Evolutionary conservation across 345 rosid species (phyloP), one percentile per base, ranked within the genome.

Genomic region (Eucalyptus sp.): DNA sequence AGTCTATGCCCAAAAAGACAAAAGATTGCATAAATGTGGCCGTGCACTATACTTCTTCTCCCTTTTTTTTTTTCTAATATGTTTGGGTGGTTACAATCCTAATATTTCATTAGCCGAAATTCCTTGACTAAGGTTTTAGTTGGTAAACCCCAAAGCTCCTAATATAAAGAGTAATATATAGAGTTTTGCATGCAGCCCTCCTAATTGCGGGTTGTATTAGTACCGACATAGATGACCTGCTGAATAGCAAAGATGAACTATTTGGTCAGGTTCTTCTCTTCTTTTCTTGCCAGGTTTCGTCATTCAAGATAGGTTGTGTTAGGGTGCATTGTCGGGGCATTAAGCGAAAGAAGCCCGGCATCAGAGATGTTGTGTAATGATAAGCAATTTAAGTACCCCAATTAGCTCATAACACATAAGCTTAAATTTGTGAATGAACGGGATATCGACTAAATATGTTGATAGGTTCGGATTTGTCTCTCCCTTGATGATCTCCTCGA

Each of bases 371-470:
- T 16, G 43, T 64, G 76, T 15, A 14, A 64, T n/a, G 6, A 64
- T 14, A 15, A 64, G 76, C 20, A 64, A 33, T n/a, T 64, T 29
- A 64, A 17, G 15, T 64, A 64, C 18, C 7, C 10, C 11, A 8
- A 33, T 68, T 31, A 3, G 43, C 22, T 4, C 22, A 68, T 31
- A 31, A 68, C 12, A 1, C 12, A 3, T 68, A 68, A 3, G 43
- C 44, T 68, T 68, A 8, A 66, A 68, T 9, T 68, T 31, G 18
- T 33, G 11, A 68, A 17, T 33, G 24, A 16, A 68, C 5, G 4
- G 3, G 6, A 15, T 37, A 31, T 17, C 0, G 6, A 7, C 18
- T n/a, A 15, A 13, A 64, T n/a, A 64, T 4, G 18, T 64, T 14
- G 20, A n/a, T 3, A 14, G 2, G 41, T n/a, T 64, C 3, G 1